Evolutionary conservation across 805 yeast genomes (phyloP).

Genomic region (Kodamaea lidongshanica): DNA sequence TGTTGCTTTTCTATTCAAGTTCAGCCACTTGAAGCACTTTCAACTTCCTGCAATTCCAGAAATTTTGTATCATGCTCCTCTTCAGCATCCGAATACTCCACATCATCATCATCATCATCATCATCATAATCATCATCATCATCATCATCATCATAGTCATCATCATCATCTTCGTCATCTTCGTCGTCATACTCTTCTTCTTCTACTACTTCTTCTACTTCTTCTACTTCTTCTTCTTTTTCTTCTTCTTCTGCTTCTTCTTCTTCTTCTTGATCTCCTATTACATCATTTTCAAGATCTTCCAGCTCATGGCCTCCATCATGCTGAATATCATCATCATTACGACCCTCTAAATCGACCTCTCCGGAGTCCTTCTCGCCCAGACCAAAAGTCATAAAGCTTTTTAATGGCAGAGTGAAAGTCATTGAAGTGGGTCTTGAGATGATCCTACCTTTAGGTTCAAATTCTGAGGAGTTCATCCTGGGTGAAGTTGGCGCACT

Average conservation of each 20-base stretch:
- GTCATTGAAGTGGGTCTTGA: constrained; percentile 30
- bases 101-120: constrained; percentile 21
- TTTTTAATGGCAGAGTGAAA: constrained; percentile 37
- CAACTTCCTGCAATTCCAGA: too few relatives aligned
- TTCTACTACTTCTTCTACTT: constrained; percentile 5
- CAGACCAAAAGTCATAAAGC: constrained; percentile 35
- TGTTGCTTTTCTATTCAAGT: too few relatives aligned
- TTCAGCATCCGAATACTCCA: constrained; percentile 24
- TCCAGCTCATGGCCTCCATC: background rate
- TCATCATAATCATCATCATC: constrained; percentile 10
- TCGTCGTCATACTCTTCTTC: constrained; percentile 23
- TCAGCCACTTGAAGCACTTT: too few relatives aligned
- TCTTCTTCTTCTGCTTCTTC: constrained; percentile 3
- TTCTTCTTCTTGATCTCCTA: constrained; percentile 1
- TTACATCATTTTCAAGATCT: background rate
- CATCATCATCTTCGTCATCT: constrained; percentile 16
- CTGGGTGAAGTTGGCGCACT: constrained; percentile 1
- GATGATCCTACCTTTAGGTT: constrained; percentile 12
- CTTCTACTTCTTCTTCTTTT: background rate
- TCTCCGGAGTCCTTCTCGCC: constrained; percentile 23
- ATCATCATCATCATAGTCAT: constrained; percentile 14
- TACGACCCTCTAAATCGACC: constrained; percentile 22
- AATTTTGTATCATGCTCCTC: constrained; percentile 18
- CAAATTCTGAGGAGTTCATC: constrained; percentile 1
- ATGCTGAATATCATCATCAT: constrained; percentile 19